Evolutionary conservation across 192 early-diverging fungal genomes (phyloP).

Genomic region (Rhizophagus prolifer): DNA sequence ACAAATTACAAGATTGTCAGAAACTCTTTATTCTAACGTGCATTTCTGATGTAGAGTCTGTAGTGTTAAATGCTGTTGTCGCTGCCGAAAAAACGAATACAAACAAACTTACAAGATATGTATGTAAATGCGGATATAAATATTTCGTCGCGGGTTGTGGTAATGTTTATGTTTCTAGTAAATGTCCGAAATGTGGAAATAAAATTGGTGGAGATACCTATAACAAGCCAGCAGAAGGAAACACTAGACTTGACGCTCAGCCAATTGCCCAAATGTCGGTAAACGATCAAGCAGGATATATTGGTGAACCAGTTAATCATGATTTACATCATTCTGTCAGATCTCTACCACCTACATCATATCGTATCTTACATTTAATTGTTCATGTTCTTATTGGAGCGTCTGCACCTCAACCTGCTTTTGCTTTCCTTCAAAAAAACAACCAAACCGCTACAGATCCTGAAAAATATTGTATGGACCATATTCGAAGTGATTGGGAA

Average conservation of each 20-base stretch:
- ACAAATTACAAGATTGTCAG: background rate
- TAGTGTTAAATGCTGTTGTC: constrained; percentile 5
- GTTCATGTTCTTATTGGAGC: constrained; percentile 16
- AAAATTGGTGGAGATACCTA: too few species aligned
- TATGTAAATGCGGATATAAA: constrained; percentile 27
- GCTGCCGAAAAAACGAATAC: background rate
- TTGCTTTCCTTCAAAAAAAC: background rate
- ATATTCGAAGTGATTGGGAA: constrained; percentile 28
- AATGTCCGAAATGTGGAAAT: constrained; percentile 15
- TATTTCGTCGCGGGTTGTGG: constrained; percentile 27
- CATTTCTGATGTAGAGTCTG: constrained; percentile 18
- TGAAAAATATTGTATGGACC: constrained; percentile 2
- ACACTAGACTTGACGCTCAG: too few species aligned
- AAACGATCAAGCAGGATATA: constrained; percentile 13
- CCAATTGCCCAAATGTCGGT: background rate
- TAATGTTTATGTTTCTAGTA: background rate
- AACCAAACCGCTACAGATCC: background rate
- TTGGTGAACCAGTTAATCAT: background rate
- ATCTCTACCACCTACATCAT: constrained; percentile 23
- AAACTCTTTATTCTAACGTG: constrained; percentile 11
- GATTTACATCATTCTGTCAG: background rate
- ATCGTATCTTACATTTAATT: constrained; percentile 29
- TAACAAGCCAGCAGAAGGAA: too few species aligned
- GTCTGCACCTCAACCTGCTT: background rate
- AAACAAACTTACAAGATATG: constrained; percentile 17